Evolutionary conservation across 129 eudicot species (phyloP), one percentile per base, ranked within the genome.

Genomic region (Lactuca sativa): DNA sequence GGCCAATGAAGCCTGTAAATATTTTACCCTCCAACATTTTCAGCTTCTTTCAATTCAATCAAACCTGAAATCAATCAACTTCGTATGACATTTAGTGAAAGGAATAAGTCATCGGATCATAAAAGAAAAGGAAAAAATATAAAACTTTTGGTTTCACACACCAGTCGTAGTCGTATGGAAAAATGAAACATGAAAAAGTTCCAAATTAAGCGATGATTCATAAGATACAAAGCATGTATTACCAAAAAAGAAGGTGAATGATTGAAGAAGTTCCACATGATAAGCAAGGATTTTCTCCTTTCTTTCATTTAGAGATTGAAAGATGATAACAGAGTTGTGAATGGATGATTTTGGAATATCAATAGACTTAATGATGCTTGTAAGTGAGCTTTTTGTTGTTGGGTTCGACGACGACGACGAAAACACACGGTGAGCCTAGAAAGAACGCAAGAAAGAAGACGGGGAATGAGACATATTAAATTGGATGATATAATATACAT

Each of bases 21-120:
- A 84, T 87, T 6, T 87, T 81, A 75, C 73, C 89, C 87, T 87
- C 89, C 87, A 84, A 78, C 89, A 87, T 86, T 67, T 81, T 84
- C 52, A 47, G 52, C 3, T 47, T 47, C 4, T 47, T 47, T 47
- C 52, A 13, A 9, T 13, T 4, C 65, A 60, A 60, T 34, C 65
- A 34, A 10, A 59, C 44, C 17, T 33, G 10, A 34, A 13, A 36
- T 7, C 16, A 14, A 60, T 34, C 47, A 34, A 36, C 4, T 60
- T 60, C 65, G 9, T 34, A n/a, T 32, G 9, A 12, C 30, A 12
- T 15, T 13, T 2, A 30, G 63, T n/a, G 37, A 21, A 56, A 12
- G 62, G 36, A 21, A 30, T 12, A 56, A 21, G 34, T 57, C 7
- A 13, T 30, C 62, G 6, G 34, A 56, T 56, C 37, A 18, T 14